Base-by-base conservation (phyloP, 2,329 filamentous ascomycete genomes). In the Aspergillus novoparasiticus region DNA sequence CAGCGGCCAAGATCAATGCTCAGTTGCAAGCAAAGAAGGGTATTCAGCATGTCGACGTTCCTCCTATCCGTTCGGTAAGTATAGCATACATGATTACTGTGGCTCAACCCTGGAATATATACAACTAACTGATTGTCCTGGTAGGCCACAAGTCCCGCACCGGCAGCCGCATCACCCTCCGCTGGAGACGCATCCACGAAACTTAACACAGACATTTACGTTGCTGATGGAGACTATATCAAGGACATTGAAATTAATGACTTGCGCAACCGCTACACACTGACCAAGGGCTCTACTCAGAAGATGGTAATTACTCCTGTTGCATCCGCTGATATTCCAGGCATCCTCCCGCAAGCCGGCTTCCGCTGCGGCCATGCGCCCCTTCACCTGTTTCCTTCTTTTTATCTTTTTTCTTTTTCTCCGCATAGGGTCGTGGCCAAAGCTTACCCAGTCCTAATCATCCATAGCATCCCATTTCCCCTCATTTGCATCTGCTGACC, bases 191-290 rank as follows among this genome's bases (percentile, higher is more conserved):
- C 74, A 58, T 79, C 80, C 26, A 83, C 84, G 46, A 87, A 87
- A 65, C 85, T 96, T 78, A 93, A 94, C 73, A 89, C 90, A 72
- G 93, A 96, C 73, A 91, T 97, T 77, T 98, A 98, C 76, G 91
- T 96, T 72, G 91, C 94, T 66, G 95, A 98, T 77, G 95, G 95
- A 73, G 95, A 99, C 81, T 98, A 92, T 78, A 98, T 99, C 81
- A 95, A 96, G 80, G 95, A 99, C 76, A 97, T 99, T 75, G 95
- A 98, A 83, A 93, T 99, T 83, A 99, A 99, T 80, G 94, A 98
- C 80, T 82, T 98, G 75, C 90, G 94, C 68, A 99, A 98, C 78
- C 92, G 94, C 72, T 99, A 99, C 80, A 90, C 94, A 78, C 86
- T 99, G 82, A 99, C 94, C 68, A 98, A 97, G 84, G 93, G 94